Conservation (phyloP, 2,329 filamentous ascomycete species). For the Mycocentrospora acerina region DNA sequence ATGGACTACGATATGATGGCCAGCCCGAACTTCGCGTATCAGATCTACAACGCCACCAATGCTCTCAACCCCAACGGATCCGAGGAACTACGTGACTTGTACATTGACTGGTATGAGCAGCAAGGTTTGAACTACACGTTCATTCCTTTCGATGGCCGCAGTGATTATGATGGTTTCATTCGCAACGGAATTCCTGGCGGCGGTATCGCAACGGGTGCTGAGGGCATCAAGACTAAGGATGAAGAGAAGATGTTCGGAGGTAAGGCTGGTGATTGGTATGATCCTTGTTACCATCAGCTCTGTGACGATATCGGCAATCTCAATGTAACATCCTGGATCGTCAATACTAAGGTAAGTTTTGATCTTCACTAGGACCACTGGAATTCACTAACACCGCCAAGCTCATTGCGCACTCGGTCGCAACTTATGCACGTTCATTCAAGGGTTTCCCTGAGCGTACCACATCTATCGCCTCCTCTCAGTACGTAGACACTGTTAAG, state of each 20-base stretch:
- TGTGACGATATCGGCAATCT: conserved; percentile 44
- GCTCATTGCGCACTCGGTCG: conserved; percentile 42
- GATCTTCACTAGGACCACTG: neutral
- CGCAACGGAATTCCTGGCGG: conserved; percentile 44
- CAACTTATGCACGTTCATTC: conserved; percentile 38
- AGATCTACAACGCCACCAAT: conserved; percentile 45
- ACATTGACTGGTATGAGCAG: conserved; percentile 42
- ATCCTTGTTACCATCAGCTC: conserved; percentile 44
- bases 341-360: conserved; percentile 39
- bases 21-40: conserved; percentile 43
- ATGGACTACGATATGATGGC: conserved; percentile 50
- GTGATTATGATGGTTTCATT: conserved; percentile 47
- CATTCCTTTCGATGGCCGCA: conserved; percentile 44
- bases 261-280: conserved; percentile 42
- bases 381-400: conserved; percentile 9
- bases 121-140: conserved; percentile 41
- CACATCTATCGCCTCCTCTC: conserved; percentile 13
- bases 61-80: conserved; percentile 39
- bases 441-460: conserved; percentile 39
- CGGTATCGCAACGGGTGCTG: conserved; percentile 45
- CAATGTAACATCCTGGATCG: conserved; percentile 41
- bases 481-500: conserved; percentile 24
- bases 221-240: conserved; percentile 44
- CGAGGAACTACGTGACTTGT: conserved; percentile 40
- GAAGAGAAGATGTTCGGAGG: conserved; percentile 42